Conservation (phyloP, 306 rosid genomes). For the peach (Prunus persica) region Prunus_persica_NCBIv2 NC_034014.1:23416501-23417000, state of each 20-base stretch:
- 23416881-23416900: conserved; percentile 91
- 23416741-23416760: background rate
- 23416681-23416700: background rate
- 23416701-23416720: background rate
- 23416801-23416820: background rate
- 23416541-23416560: background rate
- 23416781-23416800: background rate
- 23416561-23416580: background rate
- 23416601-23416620: background rate
- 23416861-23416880: conserved; percentile 92
- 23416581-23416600: background rate
- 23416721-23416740: background rate
- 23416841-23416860: conserved; percentile 89
- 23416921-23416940: conserved; percentile 8
- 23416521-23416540: background rate
- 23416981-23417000: background rate
- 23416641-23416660: background rate
- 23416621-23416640: background rate
- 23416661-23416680: background rate
- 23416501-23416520: background rate
- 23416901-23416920: conserved; percentile 23
- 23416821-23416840: background rate
- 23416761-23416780: background rate
- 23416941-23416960: background rate
- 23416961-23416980: background rate